These are phyloP conservation scores for Acanthochlamys bracteata DNA, from an alignment of 106 monocot genomes.

Conservation along the genomic window DNA sequence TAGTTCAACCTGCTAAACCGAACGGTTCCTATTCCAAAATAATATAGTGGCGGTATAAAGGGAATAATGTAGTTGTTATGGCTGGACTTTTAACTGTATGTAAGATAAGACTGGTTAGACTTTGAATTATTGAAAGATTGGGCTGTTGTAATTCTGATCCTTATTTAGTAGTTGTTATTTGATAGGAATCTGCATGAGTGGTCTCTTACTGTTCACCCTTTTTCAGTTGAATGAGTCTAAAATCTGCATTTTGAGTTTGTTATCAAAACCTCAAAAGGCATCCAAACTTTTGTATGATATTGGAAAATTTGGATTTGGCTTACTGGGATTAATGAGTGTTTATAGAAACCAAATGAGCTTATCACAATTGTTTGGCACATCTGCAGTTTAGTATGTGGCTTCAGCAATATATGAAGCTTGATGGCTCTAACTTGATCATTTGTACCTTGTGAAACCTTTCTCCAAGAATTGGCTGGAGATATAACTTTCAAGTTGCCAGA, in stretches of 20 bases:
- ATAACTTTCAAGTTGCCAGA: neutral
- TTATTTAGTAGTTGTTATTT: neutral
- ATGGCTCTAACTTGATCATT: constrained; percentile 14
- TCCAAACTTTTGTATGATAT: neutral
- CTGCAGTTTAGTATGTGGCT: constrained; percentile 18
- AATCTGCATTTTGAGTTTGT: neutral
- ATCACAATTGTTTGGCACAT: constrained; percentile 7
- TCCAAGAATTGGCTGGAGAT: constrained; percentile 3
- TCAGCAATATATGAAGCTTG: constrained; percentile 15
- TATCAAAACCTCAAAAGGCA: neutral
- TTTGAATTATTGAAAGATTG: neutral
- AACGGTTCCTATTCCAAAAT: too few species aligned
- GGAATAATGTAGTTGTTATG: neutral
- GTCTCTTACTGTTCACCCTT: neutral
- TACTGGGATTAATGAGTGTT: neutral
- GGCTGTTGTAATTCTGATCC: neutral
- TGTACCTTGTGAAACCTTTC: constrained; percentile 3
- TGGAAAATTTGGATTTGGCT: neutral
- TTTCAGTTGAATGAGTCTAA: neutral
- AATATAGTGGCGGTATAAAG: too few species aligned
- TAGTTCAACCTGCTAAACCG: too few species aligned
- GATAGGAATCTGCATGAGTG: neutral
- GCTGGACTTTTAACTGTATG: neutral
- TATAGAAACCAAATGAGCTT: neutral
- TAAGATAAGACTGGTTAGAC: neutral